These are phyloP conservation scores for Penicillium silybi DNA, from an alignment of 495 filamentous ascomycete species.

Conservation along the genomic window DNA sequence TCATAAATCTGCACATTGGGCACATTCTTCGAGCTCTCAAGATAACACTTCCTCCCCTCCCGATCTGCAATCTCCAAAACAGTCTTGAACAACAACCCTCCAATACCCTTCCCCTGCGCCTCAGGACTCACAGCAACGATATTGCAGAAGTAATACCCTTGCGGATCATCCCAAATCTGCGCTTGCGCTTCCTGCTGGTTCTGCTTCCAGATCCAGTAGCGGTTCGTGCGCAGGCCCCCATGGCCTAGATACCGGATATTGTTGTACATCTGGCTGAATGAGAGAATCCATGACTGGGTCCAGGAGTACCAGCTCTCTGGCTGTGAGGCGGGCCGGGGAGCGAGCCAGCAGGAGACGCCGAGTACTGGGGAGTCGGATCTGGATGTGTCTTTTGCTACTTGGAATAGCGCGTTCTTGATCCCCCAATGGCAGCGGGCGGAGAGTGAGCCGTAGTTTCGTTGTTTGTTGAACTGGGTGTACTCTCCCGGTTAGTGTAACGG, in stretches of 20 bases:
- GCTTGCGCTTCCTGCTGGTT: constrained; percentile 53
- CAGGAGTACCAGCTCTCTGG: constrained; percentile 52
- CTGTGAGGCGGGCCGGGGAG: constrained; percentile 40
- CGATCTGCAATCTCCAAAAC: constrained; percentile 53
- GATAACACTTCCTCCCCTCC: constrained; percentile 57
- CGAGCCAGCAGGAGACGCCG: constrained; percentile 64
- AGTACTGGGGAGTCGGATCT: constrained; percentile 38
- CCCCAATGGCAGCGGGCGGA: constrained; percentile 60
- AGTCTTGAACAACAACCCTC: constrained; percentile 51
- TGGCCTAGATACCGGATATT: constrained; percentile 54
- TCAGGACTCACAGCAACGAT: constrained; percentile 62
- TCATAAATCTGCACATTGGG: constrained; percentile 65
- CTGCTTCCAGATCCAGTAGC: constrained; percentile 65
- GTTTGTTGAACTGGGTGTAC: constrained; percentile 40
- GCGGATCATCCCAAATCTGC: constrained; percentile 54
- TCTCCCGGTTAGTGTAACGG: constrained; percentile 10
- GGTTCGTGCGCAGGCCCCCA: constrained; percentile 55
- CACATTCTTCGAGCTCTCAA: constrained; percentile 57
- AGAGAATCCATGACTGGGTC: constrained; percentile 53
- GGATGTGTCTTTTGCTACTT: constrained; percentile 53
- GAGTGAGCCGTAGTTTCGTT: constrained; percentile 54
- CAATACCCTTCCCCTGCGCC: constrained; percentile 55
- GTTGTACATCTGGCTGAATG: constrained; percentile 50
- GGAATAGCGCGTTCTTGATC: constrained; percentile 61
- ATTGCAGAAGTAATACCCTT: constrained; percentile 65